Evolutionary conservation across 352 stramenopile genomes (phyloP).

Genomic region (Nothophytophthora sp.): DNA sequence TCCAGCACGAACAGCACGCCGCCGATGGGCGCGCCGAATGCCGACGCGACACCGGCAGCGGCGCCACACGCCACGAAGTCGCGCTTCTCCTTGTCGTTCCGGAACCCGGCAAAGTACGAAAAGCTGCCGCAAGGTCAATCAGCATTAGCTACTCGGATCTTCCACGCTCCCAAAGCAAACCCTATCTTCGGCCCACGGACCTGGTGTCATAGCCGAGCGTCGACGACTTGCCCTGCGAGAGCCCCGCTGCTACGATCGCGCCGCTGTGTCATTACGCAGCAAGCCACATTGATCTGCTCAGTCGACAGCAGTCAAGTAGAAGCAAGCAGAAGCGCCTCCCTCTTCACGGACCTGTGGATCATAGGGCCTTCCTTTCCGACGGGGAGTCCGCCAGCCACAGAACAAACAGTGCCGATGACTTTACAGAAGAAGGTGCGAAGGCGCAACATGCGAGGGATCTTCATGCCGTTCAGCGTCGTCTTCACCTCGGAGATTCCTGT

Average conservation of each 20-base stretch:
- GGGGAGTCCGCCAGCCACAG: slow-evolving; percentile 80
- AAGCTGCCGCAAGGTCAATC: slow-evolving; percentile 42
- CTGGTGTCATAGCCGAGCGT: slow-evolving; percentile 74
- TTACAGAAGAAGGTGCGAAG: slow-evolving; percentile 87
- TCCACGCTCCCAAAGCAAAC: background rate
- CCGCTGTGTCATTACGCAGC: slow-evolving; percentile 30
- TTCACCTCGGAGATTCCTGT: slow-evolving; percentile 93
- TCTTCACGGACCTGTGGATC: slow-evolving; percentile 75
- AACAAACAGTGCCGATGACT: slow-evolving; percentile 86
- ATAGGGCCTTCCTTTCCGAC: slow-evolving; percentile 94
- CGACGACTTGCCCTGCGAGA: slow-evolving; percentile 80
- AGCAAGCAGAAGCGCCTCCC: slow-evolving; percentile 8
- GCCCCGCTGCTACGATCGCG: slow-evolving; percentile 68
- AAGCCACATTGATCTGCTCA: background rate
- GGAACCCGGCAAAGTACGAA: slow-evolving; percentile 87
- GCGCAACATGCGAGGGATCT: slow-evolving; percentile 77
- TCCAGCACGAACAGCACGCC: slow-evolving; percentile 85
- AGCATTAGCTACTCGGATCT: background rate
- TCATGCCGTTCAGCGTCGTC: slow-evolving; percentile 92
- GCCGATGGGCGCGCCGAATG: slow-evolving; percentile 91
- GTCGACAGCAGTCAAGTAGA: background rate
- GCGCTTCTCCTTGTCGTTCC: slow-evolving; percentile 88
- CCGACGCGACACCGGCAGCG: slow-evolving; percentile 85
- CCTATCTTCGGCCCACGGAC: slow-evolving; percentile 18
- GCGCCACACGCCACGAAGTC: slow-evolving; percentile 90